Evolutionary conservation across 441 rosid species (phyloP).

Genomic region (Corymbia calophylla): DNA sequence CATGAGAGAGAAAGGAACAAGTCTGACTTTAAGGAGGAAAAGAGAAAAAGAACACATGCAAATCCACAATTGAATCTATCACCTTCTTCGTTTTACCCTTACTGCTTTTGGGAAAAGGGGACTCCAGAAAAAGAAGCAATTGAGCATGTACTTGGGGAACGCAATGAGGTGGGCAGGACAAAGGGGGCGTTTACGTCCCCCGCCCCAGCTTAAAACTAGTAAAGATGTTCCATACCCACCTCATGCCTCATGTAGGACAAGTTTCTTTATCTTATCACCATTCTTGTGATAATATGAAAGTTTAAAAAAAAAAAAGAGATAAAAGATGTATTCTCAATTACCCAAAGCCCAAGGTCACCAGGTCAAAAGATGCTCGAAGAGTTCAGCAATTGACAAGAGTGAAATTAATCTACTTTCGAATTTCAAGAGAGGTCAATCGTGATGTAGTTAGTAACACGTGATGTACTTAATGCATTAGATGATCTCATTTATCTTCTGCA

Average conservation of each 20-base stretch:
- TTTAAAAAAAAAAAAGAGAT: too few relatives aligned
- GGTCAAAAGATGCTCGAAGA: too few relatives aligned
- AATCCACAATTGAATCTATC: background rate
- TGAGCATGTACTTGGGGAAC: background rate
- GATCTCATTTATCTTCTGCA: too few relatives aligned
- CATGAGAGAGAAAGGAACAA: background rate
- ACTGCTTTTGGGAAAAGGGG: background rate
- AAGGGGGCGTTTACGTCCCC: background rate
- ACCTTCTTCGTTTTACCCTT: background rate
- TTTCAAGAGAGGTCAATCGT: too few relatives aligned
- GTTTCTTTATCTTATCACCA: background rate
- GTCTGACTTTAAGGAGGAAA: background rate
- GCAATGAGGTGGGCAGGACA: background rate
- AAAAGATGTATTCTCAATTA: too few relatives aligned
- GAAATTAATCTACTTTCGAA: too few relatives aligned
- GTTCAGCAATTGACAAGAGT: too few relatives aligned
- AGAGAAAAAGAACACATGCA: background rate
- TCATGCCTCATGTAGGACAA: background rate
- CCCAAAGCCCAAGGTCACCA: too few relatives aligned
- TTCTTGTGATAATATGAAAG: background rate
- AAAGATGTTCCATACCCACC: background rate
- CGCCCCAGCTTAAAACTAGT: background rate
- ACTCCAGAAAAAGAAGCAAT: background rate
- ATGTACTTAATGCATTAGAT: too few relatives aligned
- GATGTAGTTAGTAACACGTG: too few relatives aligned